Percentiles rank a stretch among this genome's conserved stretches.
These are phyloP conservation scores for Talaromyces sp. DNA, from an alignment of 2,329 filamentous ascomycete species.

Conservation along the genomic window DNA sequence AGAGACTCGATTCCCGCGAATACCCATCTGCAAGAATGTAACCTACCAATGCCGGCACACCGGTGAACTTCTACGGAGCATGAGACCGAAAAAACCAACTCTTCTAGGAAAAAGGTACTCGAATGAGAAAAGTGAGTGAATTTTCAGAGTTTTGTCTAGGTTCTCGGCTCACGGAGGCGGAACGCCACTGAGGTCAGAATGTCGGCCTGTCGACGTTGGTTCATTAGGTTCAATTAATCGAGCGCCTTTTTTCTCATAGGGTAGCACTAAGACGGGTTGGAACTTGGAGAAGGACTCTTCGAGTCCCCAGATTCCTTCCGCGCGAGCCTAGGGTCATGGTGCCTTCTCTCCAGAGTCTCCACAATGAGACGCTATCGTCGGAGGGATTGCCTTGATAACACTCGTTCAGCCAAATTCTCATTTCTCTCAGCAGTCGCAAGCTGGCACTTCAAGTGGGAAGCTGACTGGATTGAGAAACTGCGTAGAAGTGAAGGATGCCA, in stretches of 20 bases:
- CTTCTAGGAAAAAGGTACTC: background rate
- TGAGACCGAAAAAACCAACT: background rate
- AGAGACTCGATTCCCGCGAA: background rate
- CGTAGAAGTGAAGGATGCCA: background rate
- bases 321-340: background rate
- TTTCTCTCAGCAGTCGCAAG: background rate
- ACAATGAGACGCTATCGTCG: background rate
- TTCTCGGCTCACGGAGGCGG: background rate
- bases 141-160: background rate
- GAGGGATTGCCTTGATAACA: slow-evolving; percentile 2
- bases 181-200: slow-evolving; percentile 5
- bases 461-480: background rate
- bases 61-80: background rate
- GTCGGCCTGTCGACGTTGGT: background rate
- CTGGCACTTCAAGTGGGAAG: background rate
- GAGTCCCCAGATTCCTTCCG: background rate
- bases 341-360: no score
- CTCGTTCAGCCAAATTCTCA: background rate
- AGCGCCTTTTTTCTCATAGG: background rate
- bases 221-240: background rate
- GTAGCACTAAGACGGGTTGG: background rate
- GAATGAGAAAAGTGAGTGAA: background rate
- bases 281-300: background rate
- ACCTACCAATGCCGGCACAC: background rate
- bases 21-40: background rate